Percentiles rank a stretch among this genome's conserved stretches.
Evolutionary conservation across 75 land plant species (phyloP).

Genomic region (Selaginella moellendorffii): DNA sequence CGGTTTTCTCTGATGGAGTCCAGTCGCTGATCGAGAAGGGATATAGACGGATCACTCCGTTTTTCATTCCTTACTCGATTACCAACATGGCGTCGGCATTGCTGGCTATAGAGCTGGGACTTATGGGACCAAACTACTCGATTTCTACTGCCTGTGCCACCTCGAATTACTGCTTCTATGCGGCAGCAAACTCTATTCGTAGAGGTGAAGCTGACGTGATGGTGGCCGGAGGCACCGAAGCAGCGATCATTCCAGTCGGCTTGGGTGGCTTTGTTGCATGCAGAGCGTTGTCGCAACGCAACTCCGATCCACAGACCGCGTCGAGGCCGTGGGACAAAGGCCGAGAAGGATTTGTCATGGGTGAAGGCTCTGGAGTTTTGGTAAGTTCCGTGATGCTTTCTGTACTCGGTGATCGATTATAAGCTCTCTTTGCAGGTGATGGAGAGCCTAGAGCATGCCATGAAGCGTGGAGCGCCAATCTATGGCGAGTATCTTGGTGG

Average conservation of each 20-base stretch:
- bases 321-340: constrained; percentile 84
- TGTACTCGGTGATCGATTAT: too few species aligned
- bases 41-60: constrained; percentile 55
- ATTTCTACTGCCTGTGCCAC: constrained; percentile 83
- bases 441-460: constrained; percentile 90
- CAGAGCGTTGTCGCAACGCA: constrained; percentile 60
- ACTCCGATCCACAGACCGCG: constrained; percentile 64
- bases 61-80: constrained; percentile 73
- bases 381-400: too few species aligned
- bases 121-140: constrained; percentile 82
- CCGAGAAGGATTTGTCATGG: constrained; percentile 82
- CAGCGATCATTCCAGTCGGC: constrained; percentile 62
- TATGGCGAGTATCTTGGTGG: constrained; percentile 83
- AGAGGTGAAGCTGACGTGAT: constrained; percentile 76
- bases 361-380: constrained; percentile 75
- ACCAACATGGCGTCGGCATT: constrained; percentile 80
- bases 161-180: constrained; percentile 68
- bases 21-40: constrained; percentile 58
- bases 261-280: constrained; percentile 73
- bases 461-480: constrained; percentile 72
- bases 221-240: constrained; percentile 78
- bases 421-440: constrained; percentile 51
- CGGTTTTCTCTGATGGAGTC: constrained; percentile 67
- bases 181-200: constrained; percentile 70
- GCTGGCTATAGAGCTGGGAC: constrained; percentile 64